Conservation (phyloP, 2,329 filamentous ascomycete species). For the Exophiala dermatitidis region DNA sequence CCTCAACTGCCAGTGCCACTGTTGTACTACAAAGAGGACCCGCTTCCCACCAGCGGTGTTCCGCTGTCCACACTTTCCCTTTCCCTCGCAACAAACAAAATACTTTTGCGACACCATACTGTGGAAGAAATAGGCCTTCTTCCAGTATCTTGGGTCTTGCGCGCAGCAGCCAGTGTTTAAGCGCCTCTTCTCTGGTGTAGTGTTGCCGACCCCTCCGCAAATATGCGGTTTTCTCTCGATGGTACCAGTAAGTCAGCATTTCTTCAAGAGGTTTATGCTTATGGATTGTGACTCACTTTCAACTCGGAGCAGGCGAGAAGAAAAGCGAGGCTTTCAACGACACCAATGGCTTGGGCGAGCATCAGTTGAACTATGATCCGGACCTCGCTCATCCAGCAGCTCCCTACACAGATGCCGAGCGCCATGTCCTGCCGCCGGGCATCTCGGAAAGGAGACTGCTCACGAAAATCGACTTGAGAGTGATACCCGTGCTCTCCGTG, state of each 20-base stretch:
- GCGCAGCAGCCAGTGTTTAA: not conserved
- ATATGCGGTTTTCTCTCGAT: slow-evolving; percentile 22
- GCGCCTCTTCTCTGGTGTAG: not conserved
- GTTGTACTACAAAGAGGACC: slow-evolving; percentile 14
- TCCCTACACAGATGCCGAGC: slow-evolving; percentile 17
- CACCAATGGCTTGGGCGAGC: slow-evolving; percentile 10
- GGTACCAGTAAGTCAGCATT: slow-evolving; percentile 13
- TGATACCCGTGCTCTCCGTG: slow-evolving; percentile 66
- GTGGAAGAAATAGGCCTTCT: not conserved
- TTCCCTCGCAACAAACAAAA: not conserved
- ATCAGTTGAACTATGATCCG: slow-evolving; percentile 24
- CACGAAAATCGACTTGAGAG: slow-evolving; percentile 61
- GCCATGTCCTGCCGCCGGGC: slow-evolving; percentile 11
- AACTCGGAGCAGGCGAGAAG: slow-evolving; percentile 16
- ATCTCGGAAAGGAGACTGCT: slow-evolving; percentile 54
- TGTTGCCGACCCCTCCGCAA: not conserved
- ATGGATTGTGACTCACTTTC: not conserved
- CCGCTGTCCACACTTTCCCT: not conserved
- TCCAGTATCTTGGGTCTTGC: not conserved
- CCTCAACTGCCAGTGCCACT: not conserved
- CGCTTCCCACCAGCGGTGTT: slow-evolving; percentile 5
- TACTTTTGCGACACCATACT: not conserved
- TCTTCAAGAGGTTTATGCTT: too few species aligned
- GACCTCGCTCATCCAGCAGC: slow-evolving; percentile 26
- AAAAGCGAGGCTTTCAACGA: slow-evolving; percentile 15